Base-by-base conservation (phyloP, 2,329 filamentous ascomycete genomes). In the Calonectria pseudoreteaudii region DNA sequence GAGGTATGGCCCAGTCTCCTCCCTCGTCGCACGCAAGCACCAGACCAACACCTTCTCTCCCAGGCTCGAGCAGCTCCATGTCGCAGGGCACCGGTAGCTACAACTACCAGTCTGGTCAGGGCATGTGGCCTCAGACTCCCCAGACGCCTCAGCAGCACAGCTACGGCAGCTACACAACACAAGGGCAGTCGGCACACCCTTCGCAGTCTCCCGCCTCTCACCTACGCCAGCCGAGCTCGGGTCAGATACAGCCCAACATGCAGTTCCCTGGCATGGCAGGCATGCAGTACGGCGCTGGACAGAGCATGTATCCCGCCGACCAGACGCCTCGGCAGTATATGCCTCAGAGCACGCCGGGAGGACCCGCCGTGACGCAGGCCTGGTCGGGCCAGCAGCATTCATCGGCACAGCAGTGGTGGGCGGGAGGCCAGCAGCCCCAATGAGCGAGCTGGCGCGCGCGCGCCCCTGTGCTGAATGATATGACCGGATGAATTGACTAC, bases 311-410 rank as follows among this genome's bases (percentile, higher is more conserved):
- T 77, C 85, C 90, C 23, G 85, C 91, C 34, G 92, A 93, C 60
- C 91, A 92, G 83, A 92, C 90, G 1, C 89, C 91, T 5, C 87
- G 92, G 67, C 90, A 92, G 80, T 93, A 93, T 85, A 90, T 95
- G 91, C 91, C 93, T 80, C 88, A 92, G 84, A 86, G 89, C 83
- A 84, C 89, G 78, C 84, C 91, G 5, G 85, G 84, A 5, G 84
- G 85, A 9, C 88, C 89, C 14, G 86, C 88, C 8, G 88, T 88
- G 28, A 87, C 88, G 2, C 90, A 91, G 74, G 82, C 85, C 5
- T 91, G 88, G 88, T 87, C 87, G 9, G 86, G 91, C 47, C 91
- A 93, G 78, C 91, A 93, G 78, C 92, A 93, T 78, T 92, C 92
- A 72, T 89, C 91, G 11, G 88, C 91, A 1, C 88, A 90, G 68